Percentiles rank a stretch among this genome's conserved stretches.
Conservation (phyloP, 306 rosid genomes). For the Amphicarpaea edgeworthii region DNA sequence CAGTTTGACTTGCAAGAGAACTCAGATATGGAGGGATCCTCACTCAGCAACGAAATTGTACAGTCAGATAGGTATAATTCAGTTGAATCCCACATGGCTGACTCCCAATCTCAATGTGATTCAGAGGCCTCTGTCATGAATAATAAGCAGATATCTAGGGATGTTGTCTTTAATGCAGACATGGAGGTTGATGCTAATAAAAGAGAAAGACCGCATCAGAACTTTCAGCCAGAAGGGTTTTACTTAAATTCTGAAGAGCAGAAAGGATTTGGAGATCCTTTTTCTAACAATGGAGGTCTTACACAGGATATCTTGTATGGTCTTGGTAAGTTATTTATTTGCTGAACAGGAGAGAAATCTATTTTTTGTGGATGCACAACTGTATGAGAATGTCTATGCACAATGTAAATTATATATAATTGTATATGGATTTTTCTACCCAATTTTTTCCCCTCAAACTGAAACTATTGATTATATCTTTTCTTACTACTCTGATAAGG, state of each 20-base stretch:
- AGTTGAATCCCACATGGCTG: conserved; percentile 58
- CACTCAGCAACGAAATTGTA: conserved; percentile 38
- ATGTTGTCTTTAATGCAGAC: conserved; percentile 38
- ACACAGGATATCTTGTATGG: conserved; percentile 55
- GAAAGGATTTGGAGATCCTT: conserved; percentile 48
- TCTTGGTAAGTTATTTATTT: conserved; percentile 60
- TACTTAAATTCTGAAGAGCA: conserved; percentile 59
- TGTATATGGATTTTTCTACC: conserved; percentile 32
- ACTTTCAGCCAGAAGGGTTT: conserved; percentile 58
- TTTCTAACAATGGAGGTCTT: conserved; percentile 41
- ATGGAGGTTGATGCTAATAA: conserved; percentile 48
- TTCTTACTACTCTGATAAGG: conserved; percentile 25
- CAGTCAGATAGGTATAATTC: conserved; percentile 54
- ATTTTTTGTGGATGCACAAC: conserved; percentile 19
- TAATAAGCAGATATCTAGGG: conserved; percentile 40
- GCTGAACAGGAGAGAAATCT: conserved; percentile 7
- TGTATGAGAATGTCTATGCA: not conserved
- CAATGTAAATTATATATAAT: not conserved
- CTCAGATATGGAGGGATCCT: conserved; percentile 47
- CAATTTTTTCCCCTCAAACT: conserved; percentile 13
- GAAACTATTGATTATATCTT: conserved; percentile 26
- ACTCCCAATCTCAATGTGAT: conserved; percentile 43
- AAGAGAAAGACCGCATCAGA: conserved; percentile 48
- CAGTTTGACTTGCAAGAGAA: conserved; percentile 48
- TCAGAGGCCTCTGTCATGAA: conserved; percentile 76